A percentile compares a stretch with the other conserved stretches of the same genome.
These are phyloP conservation scores for Ceratonia siliqua DNA, from an alignment of 306 rosid genomes.

Conservation along the genomic window DNA sequence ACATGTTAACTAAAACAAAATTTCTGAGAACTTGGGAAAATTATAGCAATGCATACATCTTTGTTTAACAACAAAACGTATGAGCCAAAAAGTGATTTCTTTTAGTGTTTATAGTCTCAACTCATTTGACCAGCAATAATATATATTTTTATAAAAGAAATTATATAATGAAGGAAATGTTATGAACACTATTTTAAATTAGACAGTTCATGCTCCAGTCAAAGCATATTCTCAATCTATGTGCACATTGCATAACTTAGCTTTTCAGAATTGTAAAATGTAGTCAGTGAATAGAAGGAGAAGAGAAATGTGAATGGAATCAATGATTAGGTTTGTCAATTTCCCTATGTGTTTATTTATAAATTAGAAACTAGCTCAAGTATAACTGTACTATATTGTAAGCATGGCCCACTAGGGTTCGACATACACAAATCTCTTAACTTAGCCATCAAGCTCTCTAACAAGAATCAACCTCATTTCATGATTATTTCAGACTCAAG, in stretches of 20 bases:
- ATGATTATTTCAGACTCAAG: background rate
- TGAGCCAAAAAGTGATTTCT: background rate
- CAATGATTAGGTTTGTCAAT: too few species aligned
- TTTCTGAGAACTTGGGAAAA: background rate
- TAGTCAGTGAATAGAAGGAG: too few species aligned
- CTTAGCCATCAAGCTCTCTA: too few species aligned
- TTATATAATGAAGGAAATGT: too few species aligned
- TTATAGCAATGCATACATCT: background rate
- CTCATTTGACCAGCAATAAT: background rate
- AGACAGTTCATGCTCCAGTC: background rate
- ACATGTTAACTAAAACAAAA: background rate
- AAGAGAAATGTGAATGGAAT: too few species aligned
- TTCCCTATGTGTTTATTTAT: too few species aligned
- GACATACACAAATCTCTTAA: too few species aligned
- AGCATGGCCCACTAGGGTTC: too few species aligned
- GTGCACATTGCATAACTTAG: background rate
- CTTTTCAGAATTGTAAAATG: too few species aligned
- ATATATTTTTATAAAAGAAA: background rate
- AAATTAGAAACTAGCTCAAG: too few species aligned
- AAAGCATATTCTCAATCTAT: background rate
- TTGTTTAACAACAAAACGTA: background rate
- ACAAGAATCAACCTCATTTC: conserved; percentile 3
- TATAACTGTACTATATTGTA: too few species aligned
- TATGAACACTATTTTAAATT: background rate
- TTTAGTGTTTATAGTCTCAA: background rate